These are phyloP conservation scores for Apiotrichum porosum DNA, from an alignment of 1,284 basidiomycete genomes.

Conservation along the genomic window DNA sequence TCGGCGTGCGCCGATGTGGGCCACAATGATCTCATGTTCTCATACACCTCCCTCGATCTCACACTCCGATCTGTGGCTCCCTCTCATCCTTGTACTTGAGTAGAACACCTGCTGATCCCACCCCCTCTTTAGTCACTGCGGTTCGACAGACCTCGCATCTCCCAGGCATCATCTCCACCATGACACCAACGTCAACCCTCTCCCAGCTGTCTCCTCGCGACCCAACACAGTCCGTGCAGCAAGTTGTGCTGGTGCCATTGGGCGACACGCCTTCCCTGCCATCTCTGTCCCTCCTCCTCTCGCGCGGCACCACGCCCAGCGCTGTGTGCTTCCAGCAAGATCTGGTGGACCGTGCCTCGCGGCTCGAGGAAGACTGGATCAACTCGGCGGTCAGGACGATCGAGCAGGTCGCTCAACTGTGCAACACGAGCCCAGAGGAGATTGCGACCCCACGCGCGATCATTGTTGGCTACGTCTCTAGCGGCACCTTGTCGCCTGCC, in stretches of 20 bases:
- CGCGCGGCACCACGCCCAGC: constrained; percentile 43
- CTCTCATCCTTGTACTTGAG: neutral
- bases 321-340: constrained; percentile 50
- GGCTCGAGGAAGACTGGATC: constrained; percentile 45
- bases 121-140: constrained; percentile 32
- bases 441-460: constrained; percentile 18
- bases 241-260: constrained; percentile 44
- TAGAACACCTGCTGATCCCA: neutral
- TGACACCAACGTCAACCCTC: constrained; percentile 3
- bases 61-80: neutral
- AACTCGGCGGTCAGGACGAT: constrained; percentile 36
- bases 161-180: constrained; percentile 25
- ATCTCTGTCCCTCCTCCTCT: constrained; percentile 39
- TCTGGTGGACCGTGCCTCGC: constrained; percentile 39
- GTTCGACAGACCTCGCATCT: constrained; percentile 37
- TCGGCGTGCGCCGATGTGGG: no score
- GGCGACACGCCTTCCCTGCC: constrained; percentile 44
- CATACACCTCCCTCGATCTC: neutral
- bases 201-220: neutral
- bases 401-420: constrained; percentile 23
- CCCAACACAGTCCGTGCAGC: constrained; percentile 14
- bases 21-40: no score
- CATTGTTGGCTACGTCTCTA: constrained; percentile 44
- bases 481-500: constrained; percentile 30
- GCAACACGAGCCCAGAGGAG: constrained; percentile 36